Base-by-base conservation (phyloP, 208 protist species). In the Trypanosoma conorhini region DNA sequence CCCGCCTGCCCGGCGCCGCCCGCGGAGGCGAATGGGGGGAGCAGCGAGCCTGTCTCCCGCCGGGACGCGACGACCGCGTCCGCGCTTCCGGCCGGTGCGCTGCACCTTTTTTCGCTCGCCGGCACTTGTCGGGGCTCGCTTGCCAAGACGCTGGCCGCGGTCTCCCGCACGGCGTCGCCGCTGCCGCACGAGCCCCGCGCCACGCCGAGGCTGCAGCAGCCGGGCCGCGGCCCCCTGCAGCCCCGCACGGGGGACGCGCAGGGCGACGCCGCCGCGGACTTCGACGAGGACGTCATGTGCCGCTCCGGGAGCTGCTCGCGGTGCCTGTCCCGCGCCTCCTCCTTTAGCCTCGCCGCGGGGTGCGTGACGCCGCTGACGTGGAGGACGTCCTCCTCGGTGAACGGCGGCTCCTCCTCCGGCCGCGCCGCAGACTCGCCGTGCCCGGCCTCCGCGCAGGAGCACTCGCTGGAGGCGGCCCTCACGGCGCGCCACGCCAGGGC, bases 11-110 rank as follows among this genome's bases (percentile, higher is more conserved):
- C 79, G 12, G 55, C 79, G 10, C 77, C 50, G 70, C 79, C 12
- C 50, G 50, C 5, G 50, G 50, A 54, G 22, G 50, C 19, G 22
- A 26, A 54, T 2, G 50, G 5, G 22, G 22, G 7, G 19, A 10
- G 22, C 74, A 86, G 84, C 55, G 46, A 50, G 28, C 70, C 70
- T 13, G 10, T 68, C 26, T 84, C 84, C 4, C 72, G 77, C 13
- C 70, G 80, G 24, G 84, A 86, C 46, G 67, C 72, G 52, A 72
- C 86, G 26, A 78, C 74, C 9, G 48, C 33, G 33, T 54, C 70
- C 19, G 70, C 58, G 24, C 59, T 65, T 48, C 62, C 56, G n/a
- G 44, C 64, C 4, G 52, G 38, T 5, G 51, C 24, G 1, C 31
- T 54, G 30, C 13, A 22, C 9, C 21, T 8, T 21, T 7, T 19